These are phyloP conservation scores for Phialophora macrospora DNA, from an alignment of 2,329 filamentous ascomycete species.

Conservation along the genomic window DNA sequence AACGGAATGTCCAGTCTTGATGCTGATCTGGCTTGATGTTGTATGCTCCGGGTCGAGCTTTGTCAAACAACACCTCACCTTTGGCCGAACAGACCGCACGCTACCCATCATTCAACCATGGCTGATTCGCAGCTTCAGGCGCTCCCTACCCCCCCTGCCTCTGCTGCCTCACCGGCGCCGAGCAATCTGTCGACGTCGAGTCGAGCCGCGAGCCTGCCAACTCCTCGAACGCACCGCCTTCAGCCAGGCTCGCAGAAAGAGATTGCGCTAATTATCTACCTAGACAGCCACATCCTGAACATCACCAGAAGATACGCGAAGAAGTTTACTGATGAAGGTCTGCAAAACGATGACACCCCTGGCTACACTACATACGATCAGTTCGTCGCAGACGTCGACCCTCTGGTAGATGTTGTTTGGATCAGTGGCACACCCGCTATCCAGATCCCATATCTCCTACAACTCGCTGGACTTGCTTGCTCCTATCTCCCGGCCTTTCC, in stretches of 20 bases:
- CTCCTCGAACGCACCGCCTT: conserved; percentile 59
- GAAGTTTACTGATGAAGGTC: conserved; percentile 48
- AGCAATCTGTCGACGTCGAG: conserved; percentile 14
- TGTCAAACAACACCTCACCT: not conserved
- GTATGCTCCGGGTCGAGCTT: not conserved
- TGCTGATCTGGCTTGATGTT: not conserved
- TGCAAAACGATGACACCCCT: conserved; percentile 46
- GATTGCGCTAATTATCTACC: conserved; percentile 60
- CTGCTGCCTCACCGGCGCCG: conserved; percentile 31
- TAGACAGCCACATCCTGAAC: conserved; percentile 58
- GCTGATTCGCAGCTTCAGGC: conserved; percentile 15
- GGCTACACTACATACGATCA: conserved; percentile 69
- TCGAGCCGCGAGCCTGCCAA: conserved; percentile 52
- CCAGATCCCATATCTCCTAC: conserved; percentile 83
- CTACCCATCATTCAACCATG: conserved; percentile 10
- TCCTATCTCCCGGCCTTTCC: conserved; percentile 75
- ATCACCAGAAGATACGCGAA: conserved; percentile 61
- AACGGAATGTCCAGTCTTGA: not conserved
- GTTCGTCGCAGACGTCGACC: conserved; percentile 74
- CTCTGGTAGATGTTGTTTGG: conserved; percentile 81
- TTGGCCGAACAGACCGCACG: not conserved
- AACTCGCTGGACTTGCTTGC: conserved; percentile 72
- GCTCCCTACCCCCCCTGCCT: conserved; percentile 31
- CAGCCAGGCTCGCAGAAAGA: conserved; percentile 64
- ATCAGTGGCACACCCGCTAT: conserved; percentile 79